phyloP scores from a whole-genome alignment of 2,329 filamentous ascomycete species.

The Stachybotrys chlorohalonatus region DNA sequence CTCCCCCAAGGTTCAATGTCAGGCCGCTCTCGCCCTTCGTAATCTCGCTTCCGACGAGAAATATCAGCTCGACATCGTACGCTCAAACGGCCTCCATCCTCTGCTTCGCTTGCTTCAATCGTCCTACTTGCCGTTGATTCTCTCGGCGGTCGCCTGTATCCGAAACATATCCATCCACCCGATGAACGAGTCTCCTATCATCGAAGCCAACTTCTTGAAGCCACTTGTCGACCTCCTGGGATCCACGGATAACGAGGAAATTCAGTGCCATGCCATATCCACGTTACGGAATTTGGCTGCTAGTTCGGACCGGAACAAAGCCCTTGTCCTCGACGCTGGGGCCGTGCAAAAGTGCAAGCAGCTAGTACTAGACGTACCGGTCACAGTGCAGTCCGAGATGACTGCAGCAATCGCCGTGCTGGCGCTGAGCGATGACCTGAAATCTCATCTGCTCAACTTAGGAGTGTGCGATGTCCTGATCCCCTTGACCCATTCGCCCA shows the following conservation, averaged over 20 bases:
- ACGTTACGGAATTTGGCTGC: constrained; percentile 92
- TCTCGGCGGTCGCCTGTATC: constrained; percentile 95
- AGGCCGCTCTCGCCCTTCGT: constrained; percentile 85
- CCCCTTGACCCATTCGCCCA: constrained; percentile 86
- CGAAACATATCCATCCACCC: constrained; percentile 98
- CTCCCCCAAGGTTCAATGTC: constrained; percentile 95
- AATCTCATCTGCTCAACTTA: constrained; percentile 79
- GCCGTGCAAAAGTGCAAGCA: constrained; percentile 99
- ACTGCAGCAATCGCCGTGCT: constrained; percentile 97
- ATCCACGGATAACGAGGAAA: constrained; percentile 95
- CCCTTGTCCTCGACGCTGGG: constrained; percentile 90
- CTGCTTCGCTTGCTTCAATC: constrained; percentile 87
- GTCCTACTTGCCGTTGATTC: constrained; percentile 88
- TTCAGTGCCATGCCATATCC: constrained; percentile 97
- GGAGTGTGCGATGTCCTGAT: constrained; percentile 96
- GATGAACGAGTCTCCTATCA: constrained; percentile 95
- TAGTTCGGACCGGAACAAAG: constrained; percentile 96
- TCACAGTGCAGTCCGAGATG: constrained; percentile 98
- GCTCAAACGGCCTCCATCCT: constrained; percentile 74
- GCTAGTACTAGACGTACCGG: constrained; percentile 81
- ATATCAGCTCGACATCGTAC: constrained; percentile 95
- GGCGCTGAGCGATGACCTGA: constrained; percentile 90
- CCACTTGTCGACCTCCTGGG: constrained; percentile 89
- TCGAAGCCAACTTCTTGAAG: constrained; percentile 91
- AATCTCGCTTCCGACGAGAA: constrained; percentile 98